Evolutionary conservation across 306 rosid genomes (phyloP).

Genomic region (Chamaecrista fasciculata): DNA sequence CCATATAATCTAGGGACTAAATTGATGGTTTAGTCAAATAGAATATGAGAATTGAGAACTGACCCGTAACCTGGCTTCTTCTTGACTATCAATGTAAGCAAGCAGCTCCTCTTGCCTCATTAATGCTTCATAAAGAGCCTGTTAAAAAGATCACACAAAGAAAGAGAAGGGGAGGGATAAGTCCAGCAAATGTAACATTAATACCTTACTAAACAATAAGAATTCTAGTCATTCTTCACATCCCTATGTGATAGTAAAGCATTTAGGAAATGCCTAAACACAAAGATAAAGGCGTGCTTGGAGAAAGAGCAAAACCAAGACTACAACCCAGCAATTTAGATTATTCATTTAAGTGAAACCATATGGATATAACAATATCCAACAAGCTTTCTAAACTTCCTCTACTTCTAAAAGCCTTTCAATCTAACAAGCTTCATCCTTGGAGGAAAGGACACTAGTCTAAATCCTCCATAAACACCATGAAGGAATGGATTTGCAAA

Average conservation of each 20-base stretch:
- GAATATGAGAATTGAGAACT: no score
- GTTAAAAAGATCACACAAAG: not conserved
- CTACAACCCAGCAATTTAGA: not conserved
- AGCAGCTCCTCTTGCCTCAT: constrained; percentile 98
- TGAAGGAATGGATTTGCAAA: not conserved
- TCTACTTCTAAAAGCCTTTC: not conserved
- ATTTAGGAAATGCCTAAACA: constrained; percentile 4
- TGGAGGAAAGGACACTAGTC: not conserved
- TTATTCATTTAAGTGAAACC: constrained; percentile 3
- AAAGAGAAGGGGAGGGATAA: not conserved
- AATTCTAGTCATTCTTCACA: constrained; percentile 10
- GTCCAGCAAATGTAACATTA: constrained; percentile 28
- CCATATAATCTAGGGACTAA: no score
- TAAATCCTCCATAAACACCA: not conserved
- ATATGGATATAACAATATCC: not conserved
- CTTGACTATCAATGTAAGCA: constrained; percentile 87
- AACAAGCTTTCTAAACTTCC: not conserved
- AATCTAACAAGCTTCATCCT: not conserved
- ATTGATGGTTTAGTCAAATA: no score
- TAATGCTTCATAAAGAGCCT: constrained; percentile 91
- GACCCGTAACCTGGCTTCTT: constrained; percentile 80
- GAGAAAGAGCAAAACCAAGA: constrained; percentile 1
- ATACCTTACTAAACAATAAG: constrained; percentile 5
- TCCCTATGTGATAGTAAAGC: not conserved
- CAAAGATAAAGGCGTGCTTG: not conserved